Base-by-base conservation (phyloP, 2,329 filamentous ascomycete species). In the Ophiostoma quercus region DNA sequence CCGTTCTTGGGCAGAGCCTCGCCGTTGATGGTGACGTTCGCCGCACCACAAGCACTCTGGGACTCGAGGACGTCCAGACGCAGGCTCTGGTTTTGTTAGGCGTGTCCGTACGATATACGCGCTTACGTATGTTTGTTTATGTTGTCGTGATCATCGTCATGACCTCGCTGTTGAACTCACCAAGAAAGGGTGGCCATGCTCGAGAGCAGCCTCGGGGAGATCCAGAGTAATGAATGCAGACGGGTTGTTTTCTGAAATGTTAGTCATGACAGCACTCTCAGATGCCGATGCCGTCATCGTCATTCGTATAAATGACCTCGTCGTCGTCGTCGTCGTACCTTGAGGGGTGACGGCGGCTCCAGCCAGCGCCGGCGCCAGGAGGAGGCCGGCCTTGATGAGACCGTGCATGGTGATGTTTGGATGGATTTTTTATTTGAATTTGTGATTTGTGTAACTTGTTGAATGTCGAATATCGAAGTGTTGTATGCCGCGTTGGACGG, bases 21-120 rank as follows among this genome's bases (percentile, higher is more conserved):
- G 71, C 80, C 82, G 74, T 84, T 82, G 71, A 86, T 74, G 22
- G 79, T 81, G 70, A 85, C 77, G 72, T 82, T 83, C 72, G 79
- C 80, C 74, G 77, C 78, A 2, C 80, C 83, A 73, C 84, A 86
- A 34, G 80, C 77, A n/a, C 79, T 75, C 11, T 77, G 76, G 11
- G 83, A 82, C 70, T 82, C 80, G 41, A 80, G 75, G 51, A 85
- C 76, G 72, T 84, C 79, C 66, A 86, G 74, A 65, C 78, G 78
- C 67, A 85, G 77, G 60, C 77, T 76, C 78, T 80, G 67, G 3
- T 16, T 16, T 19, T 66, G 34, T 41, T 43, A 41, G 34, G 7
- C 34, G 34, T 34, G 34, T 8, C 34, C 34, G 34, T 34, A 34
- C 3, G 34, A 8, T 34, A 6, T 34, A 8, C 34, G 34, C 8